Evolutionary conservation across 495 filamentous ascomycete genomes (phyloP), one percentile per base, ranked within the genome.

Genomic region (Saxophila tyrrhenica): DNA sequence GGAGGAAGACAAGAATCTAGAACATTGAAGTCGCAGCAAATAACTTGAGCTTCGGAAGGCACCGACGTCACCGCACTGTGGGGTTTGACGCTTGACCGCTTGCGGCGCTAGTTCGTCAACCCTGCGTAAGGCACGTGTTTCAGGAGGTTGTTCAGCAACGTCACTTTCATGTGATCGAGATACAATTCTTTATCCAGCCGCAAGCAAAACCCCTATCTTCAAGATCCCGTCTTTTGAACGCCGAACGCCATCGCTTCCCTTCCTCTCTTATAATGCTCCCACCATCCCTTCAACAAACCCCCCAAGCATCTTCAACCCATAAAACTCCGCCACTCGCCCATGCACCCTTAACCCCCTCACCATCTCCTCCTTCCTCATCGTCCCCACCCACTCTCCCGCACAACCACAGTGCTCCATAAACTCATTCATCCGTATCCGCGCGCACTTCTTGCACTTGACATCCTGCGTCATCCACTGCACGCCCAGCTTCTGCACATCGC

Each of bases 351-450:
- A 59, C 64, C 72, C 74, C 64, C 74, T 79, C 57, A 79, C 61
- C 21, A 89, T 72, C 38, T 85, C 86, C n/a, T 78, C 81, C 60
- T 77, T 75, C 64, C 83, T 75, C 51, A 90, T 70, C 23, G 79
- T 89, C 55, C 78, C 78, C 16, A 70, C 75, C 92, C 92, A 98
- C 42, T 70, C 74, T 7, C 94, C 91, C 48, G 85, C 84, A 72
- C 92, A 98, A 23, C 83, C 84, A 67, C 92, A 98, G 70, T 97
- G 91, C 69, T 97, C 92, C 82, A 89, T 85, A 65, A 97, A 94
- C 62, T 95, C 92, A 71, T 92, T 96, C 39, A 85, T 75, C 67
- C 89, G 75, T 32, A 87, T 59, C 45, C 72, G 70, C 7, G 71
- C 70, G 65, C 85, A 89, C 63, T 81, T 80, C 25, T 64, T 73